phyloP scores from a whole-genome alignment of 2,329 filamentous ascomycete genomes.

The Pestalotiopsis sp. region DNA sequence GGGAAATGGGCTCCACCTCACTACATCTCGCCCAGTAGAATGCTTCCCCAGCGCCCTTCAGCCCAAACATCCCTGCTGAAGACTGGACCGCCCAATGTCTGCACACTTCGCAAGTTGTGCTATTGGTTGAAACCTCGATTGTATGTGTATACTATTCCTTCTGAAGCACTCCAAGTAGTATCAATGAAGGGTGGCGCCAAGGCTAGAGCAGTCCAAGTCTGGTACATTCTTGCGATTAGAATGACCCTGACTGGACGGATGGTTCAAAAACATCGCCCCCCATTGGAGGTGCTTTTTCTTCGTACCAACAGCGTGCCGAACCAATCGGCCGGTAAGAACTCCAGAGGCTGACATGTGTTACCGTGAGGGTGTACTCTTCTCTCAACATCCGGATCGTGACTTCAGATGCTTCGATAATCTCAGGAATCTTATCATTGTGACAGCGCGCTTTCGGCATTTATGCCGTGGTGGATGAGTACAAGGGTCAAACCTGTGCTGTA shows the following conservation, averaged over 20 bases:
- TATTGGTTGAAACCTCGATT: not conserved
- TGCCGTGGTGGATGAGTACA: not conserved
- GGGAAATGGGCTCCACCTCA: not conserved
- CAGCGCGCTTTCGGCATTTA: not conserved
- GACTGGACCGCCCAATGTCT: not conserved
- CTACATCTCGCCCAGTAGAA: not conserved
- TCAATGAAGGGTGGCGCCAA: not conserved
- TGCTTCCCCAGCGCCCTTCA: not conserved
- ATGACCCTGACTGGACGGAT: not conserved
- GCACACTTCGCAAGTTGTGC: not conserved
- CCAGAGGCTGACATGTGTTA: not conserved
- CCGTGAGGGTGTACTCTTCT: not conserved
- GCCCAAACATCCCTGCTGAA: not conserved
- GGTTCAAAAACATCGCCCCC: not conserved
- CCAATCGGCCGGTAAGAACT: not conserved
- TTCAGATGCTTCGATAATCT: not conserved
- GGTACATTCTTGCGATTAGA: not conserved
- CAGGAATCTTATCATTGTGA: not conserved
- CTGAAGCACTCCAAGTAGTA: not conserved
- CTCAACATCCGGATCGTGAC: not conserved
- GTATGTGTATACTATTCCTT: not conserved
- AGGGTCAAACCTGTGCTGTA: not conserved
- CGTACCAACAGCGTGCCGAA: not conserved
- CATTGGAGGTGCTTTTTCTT: not conserved
- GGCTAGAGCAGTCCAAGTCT: not conserved